These are phyloP conservation scores for Plasmodium reichenowi DNA, from an alignment of 169 alveolate genomes.

Conservation along the genomic window DNA sequence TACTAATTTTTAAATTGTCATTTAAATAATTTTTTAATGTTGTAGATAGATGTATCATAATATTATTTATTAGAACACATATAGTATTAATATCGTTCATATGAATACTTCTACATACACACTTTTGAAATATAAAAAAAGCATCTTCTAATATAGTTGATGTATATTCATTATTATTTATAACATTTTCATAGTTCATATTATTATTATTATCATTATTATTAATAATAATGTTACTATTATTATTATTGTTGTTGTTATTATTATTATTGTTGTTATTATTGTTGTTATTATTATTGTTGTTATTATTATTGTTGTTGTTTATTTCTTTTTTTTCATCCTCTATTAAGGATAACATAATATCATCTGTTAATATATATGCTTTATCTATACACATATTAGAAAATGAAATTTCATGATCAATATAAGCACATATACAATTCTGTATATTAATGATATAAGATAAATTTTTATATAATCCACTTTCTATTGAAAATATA, in stretches of 20 bases:
- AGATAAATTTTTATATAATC: conserved; percentile 57
- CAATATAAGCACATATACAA: conserved; percentile 47
- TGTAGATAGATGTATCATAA: conserved; percentile 24
- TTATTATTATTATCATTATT: no score
- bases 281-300: neutral
- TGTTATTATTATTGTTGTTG: no score
- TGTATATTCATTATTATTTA: conserved; percentile 44
- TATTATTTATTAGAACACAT: conserved; percentile 66
- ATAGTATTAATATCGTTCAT: conserved; percentile 72
- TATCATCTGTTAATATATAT: conserved; percentile 60
- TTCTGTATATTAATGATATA: conserved; percentile 49
- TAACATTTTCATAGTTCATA: neutral
- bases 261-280: neutral
- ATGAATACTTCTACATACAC: conserved; percentile 65
- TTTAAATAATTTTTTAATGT: conserved; percentile 35
- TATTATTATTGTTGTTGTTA: neutral
- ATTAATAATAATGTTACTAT: conserved; percentile 8
- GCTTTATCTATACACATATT: conserved; percentile 68
- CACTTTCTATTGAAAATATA: conserved; percentile 28
- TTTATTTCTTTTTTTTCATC: conserved; percentile 17
- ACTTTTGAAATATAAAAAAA: conserved; percentile 68
- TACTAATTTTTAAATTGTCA: conserved; percentile 55
- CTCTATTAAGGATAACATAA: conserved; percentile 48
- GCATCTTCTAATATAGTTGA: conserved; percentile 69
- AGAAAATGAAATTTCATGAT: conserved; percentile 33